A percentile compares a stretch with the other conserved stretches of the same genome.
Evolutionary conservation across 495 filamentous ascomycete species (phyloP).

Genomic region (Penicillium antarcticum): DNA sequence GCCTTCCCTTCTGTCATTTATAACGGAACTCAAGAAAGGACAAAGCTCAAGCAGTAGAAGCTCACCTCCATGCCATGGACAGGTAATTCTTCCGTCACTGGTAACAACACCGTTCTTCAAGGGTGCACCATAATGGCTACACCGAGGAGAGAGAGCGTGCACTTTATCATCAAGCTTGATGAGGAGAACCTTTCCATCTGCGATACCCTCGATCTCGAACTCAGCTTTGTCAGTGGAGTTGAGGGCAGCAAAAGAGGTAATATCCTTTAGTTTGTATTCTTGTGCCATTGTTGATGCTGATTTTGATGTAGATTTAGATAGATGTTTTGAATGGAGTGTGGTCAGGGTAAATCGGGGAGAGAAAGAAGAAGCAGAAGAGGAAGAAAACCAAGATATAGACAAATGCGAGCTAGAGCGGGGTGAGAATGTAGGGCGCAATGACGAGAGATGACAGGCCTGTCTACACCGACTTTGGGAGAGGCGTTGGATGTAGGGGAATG

Average conservation of each 20-base stretch:
- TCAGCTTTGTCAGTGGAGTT: slow-evolving; percentile 80
- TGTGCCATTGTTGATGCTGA: slow-evolving; percentile 45
- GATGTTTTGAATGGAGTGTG: background rate
- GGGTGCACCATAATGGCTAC: slow-evolving; percentile 93
- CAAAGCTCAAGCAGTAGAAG: background rate
- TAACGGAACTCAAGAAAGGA: too few species aligned
- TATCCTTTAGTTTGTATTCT: slow-evolving; percentile 84
- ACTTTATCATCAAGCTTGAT: slow-evolving; percentile 70
- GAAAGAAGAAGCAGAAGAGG: background rate
- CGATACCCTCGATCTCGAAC: slow-evolving; percentile 83
- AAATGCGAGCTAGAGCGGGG: background rate
- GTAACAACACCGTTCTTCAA: slow-evolving; percentile 79
- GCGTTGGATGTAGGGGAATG: background rate
- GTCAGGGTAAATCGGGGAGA: background rate
- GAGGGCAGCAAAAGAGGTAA: slow-evolving; percentile 64
- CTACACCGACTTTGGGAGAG: background rate
- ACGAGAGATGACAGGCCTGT: slow-evolving; percentile 1
- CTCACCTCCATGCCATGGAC: slow-evolving; percentile 92
- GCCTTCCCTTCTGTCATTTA: background rate
- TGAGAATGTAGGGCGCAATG: background rate
- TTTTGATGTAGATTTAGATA: slow-evolving; percentile 6
- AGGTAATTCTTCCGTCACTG: slow-evolving; percentile 78
- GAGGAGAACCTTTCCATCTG: slow-evolving; percentile 80
- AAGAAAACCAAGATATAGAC: background rate
- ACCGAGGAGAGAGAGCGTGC: slow-evolving; percentile 79